These are phyloP conservation scores for Aspergillus niger DNA, from an alignment of 2,329 filamentous ascomycete genomes.

Conservation along the genomic window DNA sequence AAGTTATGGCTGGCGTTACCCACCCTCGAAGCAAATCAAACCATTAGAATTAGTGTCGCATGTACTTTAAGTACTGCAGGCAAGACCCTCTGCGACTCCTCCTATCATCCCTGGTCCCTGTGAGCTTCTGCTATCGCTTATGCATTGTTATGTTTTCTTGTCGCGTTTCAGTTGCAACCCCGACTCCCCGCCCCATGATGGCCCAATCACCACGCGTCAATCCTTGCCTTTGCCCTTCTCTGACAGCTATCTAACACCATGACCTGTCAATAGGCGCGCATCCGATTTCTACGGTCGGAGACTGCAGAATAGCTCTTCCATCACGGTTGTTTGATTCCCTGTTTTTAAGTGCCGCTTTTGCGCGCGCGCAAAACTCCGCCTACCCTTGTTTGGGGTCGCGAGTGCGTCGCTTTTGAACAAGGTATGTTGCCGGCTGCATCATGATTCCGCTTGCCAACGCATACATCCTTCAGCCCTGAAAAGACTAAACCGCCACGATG, in stretches of 20 bases:
- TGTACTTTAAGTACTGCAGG: neutral
- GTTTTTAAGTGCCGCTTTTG: slow-evolving; percentile 10
- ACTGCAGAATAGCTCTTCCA: slow-evolving; percentile 6
- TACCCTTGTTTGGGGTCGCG: slow-evolving; percentile 26
- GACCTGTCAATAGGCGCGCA: slow-evolving; percentile 14
- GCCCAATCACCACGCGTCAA: slow-evolving; percentile 32
- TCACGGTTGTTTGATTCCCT: slow-evolving; percentile 2
- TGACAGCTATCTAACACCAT: slow-evolving; percentile 18
- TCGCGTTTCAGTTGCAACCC: slow-evolving; percentile 22
- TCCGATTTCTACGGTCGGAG: slow-evolving; percentile 10
- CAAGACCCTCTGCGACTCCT: slow-evolving; percentile 3
- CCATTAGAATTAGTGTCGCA: slow-evolving; percentile 6
- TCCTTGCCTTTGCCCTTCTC: slow-evolving; percentile 15
- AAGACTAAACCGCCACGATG: slow-evolving; percentile 32
- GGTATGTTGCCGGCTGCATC: slow-evolving; percentile 42
- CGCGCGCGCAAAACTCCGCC: slow-evolving; percentile 20
- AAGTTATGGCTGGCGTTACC: slow-evolving; percentile 7
- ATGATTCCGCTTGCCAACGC: slow-evolving; percentile 42
- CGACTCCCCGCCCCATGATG: slow-evolving; percentile 11
- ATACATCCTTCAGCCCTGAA: slow-evolving; percentile 38
- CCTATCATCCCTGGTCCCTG: neutral
- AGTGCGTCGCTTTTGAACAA: slow-evolving; percentile 36
- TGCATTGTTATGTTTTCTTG: slow-evolving; percentile 20
- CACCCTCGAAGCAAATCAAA: slow-evolving; percentile 11
- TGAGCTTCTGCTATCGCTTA: slow-evolving; percentile 10